Base-by-base conservation (phyloP, 306 rosid species). In the Prosopis cineraria region DNA sequence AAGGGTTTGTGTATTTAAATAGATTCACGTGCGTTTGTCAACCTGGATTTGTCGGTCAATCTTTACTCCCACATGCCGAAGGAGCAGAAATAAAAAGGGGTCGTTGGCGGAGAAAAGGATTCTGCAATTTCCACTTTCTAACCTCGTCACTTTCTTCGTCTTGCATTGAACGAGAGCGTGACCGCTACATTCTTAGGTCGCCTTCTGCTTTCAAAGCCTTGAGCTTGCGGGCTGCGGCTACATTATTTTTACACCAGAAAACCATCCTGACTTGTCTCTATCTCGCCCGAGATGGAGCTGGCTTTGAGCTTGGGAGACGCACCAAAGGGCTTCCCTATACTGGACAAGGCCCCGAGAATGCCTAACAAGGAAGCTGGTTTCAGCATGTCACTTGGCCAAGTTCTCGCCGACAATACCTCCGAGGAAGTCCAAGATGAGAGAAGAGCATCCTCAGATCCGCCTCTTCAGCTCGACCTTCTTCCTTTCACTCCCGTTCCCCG, bases 21-120 rank as follows among this genome's bases (percentile, higher is more conserved):
- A 80, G 53, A 83, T 85, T 94, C 97, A 92, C 96, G 97, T 94
- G 94, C 90, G 84, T 73, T 88, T 84, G 91, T 89, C 92, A 90
- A 90, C 92, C 85, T 88, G 85, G 80, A 77, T 82, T 85, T 90
- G 96, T 91, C 90, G 97, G 97, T 90, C 96, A 94, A 94, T 87
- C 87, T 83, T 81, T 65, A 75, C 84, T 80, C 59, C 56, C 66
- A 19, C 74, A 72, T 48, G 17, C 39, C 67, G 69, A 74, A 71
- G 53, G 14, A 76, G 56, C 70, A 24, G 79, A 84, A 85, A 78
- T 82, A 74, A n/a, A 59, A 78, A 70, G 72, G 41, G 72, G 29
- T 10, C 41, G 58, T 44, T 33, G 43, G 17, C 5, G 19, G 45
- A 13, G 10, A 65, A 60, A 37, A 39, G 64, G 41, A 58, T 52